These are phyloP conservation scores for Moesziomyces globuligerus DNA, from an alignment of 1,284 basidiomycete species.

Conservation along the genomic window DNA sequence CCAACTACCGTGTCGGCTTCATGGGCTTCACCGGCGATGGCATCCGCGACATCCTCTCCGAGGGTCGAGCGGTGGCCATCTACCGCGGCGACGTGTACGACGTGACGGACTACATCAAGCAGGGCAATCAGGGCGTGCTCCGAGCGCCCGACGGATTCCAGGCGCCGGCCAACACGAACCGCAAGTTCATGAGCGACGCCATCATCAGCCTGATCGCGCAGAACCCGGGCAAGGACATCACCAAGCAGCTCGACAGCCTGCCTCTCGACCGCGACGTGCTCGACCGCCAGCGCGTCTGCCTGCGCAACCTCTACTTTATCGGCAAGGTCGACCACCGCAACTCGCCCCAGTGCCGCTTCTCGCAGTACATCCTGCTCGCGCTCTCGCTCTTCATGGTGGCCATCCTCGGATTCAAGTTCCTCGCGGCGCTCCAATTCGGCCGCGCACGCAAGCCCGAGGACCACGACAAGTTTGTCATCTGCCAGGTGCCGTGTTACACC, in stretches of 20 bases:
- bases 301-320: conserved; percentile 90
- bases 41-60: conserved; percentile 76
- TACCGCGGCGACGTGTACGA: conserved; percentile 90
- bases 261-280: conserved; percentile 76
- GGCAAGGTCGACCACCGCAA: conserved; percentile 92
- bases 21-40: conserved; percentile 85
- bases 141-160: conserved; percentile 74
- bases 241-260: conserved; percentile 78
- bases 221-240: conserved; percentile 84
- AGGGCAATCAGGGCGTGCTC: conserved; percentile 68
- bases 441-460: conserved; percentile 87
- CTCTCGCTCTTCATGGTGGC: conserved; percentile 91
- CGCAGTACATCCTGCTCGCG: conserved; percentile 88
- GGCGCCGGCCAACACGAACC: conserved; percentile 73
- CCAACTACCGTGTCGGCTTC: conserved; percentile 86
- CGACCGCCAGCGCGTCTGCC: conserved; percentile 81
- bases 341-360: conserved; percentile 88
- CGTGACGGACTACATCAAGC: conserved; percentile 76
- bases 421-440: conserved; percentile 90
- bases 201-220: conserved; percentile 85
- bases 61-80: conserved; percentile 78
- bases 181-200: conserved; percentile 78
- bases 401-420: conserved; percentile 97
- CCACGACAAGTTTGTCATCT: conserved; percentile 98
- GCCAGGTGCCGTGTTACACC: conserved; percentile 97